Base-by-base conservation (phyloP, 805 yeast species). In the Candida manassasensis region DNA sequence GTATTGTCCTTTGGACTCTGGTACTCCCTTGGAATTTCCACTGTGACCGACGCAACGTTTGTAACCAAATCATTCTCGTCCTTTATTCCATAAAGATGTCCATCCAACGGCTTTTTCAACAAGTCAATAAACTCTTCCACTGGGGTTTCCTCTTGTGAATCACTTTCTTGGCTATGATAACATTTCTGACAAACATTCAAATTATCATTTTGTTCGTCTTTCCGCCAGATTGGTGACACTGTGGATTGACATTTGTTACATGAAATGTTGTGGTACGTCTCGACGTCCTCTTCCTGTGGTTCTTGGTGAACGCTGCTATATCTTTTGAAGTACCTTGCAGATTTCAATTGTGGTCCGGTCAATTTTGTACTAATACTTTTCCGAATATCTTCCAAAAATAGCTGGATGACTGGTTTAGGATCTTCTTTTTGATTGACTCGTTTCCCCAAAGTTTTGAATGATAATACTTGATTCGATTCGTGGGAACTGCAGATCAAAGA, bases 401-500 rank as follows among this genome's bases (percentile, higher is more conserved):
- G 46, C 39, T 55, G 61, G 9, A 73, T 46, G 19, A 73, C 43
- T 15, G 80, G 66, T 34, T 49, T 53, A 7, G 32, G 14, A 17
- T 50, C 59, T 25, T 59, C 61, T 41, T 59, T 44, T 4, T 53
- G 43, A 34, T 44, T 44, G 13, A 32, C 50, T 41, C 62, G 36
- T 40, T 48, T 63, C n/a, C 60, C 75, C 4, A 42, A 33, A 3
- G 49, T 36, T 22, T 64, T 43, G 39, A 30, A 51, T 52, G 35
- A 41, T 41, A n/a, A 67, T 41, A 3, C 42, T 41, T 43, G 14
- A 5, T 34, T 27, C 0, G 47, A 28, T 17, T 49, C 43, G 49
- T 75, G 80, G 3, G 50, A 45, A 0, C 63, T 51, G 43, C 83
- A 77, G 2, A 61, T 40, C 11, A 75, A 44, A 3, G 59, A 53